Evolutionary conservation across 2,329 filamentous ascomycete genomes (phyloP), one percentile per base, ranked within the genome.

Genomic region (Diaporthe citriasiana): DNA sequence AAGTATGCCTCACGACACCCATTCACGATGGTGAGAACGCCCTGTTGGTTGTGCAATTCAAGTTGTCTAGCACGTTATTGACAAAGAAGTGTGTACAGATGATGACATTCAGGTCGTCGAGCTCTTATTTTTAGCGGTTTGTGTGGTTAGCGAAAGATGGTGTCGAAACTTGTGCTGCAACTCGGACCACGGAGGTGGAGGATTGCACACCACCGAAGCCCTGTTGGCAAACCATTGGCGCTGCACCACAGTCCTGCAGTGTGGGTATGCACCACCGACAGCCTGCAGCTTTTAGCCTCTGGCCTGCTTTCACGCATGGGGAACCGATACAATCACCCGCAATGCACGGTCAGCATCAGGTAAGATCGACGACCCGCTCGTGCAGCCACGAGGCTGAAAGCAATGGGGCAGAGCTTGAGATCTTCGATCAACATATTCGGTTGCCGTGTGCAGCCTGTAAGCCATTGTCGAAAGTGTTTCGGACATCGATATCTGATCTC

Each of bases 311-410:
- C 38, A 27, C 4, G 22, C 56, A 19, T 19, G 35, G n/a, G 22
- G 35, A 40, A 60, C 33, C 35, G 56, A 22, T 13, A 17, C 7
- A 7, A 12, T 15, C 0, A 0, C 57, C 57, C n/a, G 38, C 25
- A 22, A 2, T 51, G n/a, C 60, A 66, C 30, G 45, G 45, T 25
- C 19, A 66, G 45, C 60, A 5, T 5, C 30, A 66, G 30, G 60
- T 10, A 17, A 50, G 45, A 66, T 38, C 45, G 12, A 27, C 45
- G 2, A 12, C 13, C 22, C 22, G 60, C 22, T 30, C 60, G 60
- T 35, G 60, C 27, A 65, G 42, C 45, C 60, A 47, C 22, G 30
- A 38, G 45, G 59, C 59, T 47, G 59, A 25, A 38, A n/a, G n/a
- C n/a, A n/a, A n/a, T n/a, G n/a, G n/a, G n/a, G n/a, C n/a, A n/a